Evolutionary conservation across 306 rosid genomes (phyloP).

Genomic region (Luffa aegyptiaca): DNA sequence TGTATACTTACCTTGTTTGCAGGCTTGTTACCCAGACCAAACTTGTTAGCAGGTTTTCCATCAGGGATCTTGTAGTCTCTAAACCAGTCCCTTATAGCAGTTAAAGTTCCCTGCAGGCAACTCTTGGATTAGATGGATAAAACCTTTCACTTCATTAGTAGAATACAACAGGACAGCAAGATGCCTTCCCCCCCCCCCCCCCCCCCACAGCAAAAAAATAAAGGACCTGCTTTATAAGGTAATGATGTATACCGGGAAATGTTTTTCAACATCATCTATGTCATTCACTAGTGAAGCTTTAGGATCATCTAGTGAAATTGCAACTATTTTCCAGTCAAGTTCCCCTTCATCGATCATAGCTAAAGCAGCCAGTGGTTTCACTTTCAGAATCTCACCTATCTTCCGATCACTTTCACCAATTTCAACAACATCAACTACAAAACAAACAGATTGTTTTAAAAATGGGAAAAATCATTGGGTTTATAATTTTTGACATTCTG

Average conservation of each 20-base stretch:
- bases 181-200: background rate
- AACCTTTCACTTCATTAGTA: background rate
- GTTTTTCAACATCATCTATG: slow-evolving; percentile 77
- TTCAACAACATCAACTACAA: slow-evolving; percentile 86
- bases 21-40: slow-evolving; percentile 88
- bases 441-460: background rate
- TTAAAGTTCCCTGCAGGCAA: slow-evolving; percentile 69
- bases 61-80: slow-evolving; percentile 97
- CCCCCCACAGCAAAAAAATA: background rate
- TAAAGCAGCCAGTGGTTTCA: slow-evolving; percentile 89
- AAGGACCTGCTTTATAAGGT: background rate
- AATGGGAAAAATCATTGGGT: background rate
- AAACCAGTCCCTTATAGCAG: slow-evolving; percentile 90
- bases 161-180: background rate
- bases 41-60: slow-evolving; percentile 92
- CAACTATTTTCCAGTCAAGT: slow-evolving; percentile 98
- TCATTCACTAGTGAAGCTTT: slow-evolving; percentile 78
- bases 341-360: slow-evolving; percentile 99
- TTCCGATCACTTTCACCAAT: slow-evolving; percentile 64
- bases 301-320: slow-evolving; percentile 91
- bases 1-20: slow-evolving; percentile 53
- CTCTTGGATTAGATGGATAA: slow-evolving; percentile 10
- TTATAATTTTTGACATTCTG: background rate
- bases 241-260: slow-evolving; percentile 67
- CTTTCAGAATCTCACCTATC: slow-evolving; percentile 67